Evolutionary conservation across 805 yeast genomes (phyloP), one percentile per base, ranked within the genome.

Genomic region (Brettanomyces nanus): DNA sequence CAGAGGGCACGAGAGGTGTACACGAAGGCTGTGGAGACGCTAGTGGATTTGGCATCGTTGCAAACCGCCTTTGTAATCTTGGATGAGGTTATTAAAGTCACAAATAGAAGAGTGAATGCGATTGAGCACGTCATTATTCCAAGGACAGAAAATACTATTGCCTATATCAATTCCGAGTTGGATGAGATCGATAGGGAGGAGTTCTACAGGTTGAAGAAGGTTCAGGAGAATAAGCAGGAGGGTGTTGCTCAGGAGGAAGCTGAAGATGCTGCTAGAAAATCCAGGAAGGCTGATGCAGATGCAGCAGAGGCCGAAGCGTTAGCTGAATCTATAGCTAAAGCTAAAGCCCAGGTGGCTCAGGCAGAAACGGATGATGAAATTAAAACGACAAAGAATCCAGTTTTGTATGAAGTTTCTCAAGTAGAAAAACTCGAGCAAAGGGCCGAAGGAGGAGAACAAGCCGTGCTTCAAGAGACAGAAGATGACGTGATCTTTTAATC

Each of bases 121-220:
- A 90, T 90, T 62, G 98, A 90, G 67, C 97, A 90, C 56, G 97
- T 90, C 33, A 89, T 90, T 53, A 90, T 90, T 44, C 98, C 98
- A 49, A 77, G 97, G 64, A 92, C 97, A 2, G 97, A 92, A 62
- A 90, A 90, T 64, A 90, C 98, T 21, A 90, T 90, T 54, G 61
- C 71, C 37, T 77, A 90, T 65, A 90, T 90, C 69, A 89, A 87
- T 62, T 84, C 95, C 25, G 98, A 90, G 63, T 74, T 90, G 57
- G 98, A 92, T 63, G 98, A 90, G 66, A 73, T 92, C 60, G 97
- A 92, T 60, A 83, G 98, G 73, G 98, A 90, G 66, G 98, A 90
- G 65, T 90, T 90, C 58, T 92, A 89, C 67, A 73, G 98, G 54
- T 75, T 90, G 67, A 92, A 92, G 70, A 90, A 90, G 63, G 96